Percentiles rank a stretch among this genome's conserved stretches.
phyloP scores from a whole-genome alignment of 148 eudicot species.

The Camellia japonica region DNA sequence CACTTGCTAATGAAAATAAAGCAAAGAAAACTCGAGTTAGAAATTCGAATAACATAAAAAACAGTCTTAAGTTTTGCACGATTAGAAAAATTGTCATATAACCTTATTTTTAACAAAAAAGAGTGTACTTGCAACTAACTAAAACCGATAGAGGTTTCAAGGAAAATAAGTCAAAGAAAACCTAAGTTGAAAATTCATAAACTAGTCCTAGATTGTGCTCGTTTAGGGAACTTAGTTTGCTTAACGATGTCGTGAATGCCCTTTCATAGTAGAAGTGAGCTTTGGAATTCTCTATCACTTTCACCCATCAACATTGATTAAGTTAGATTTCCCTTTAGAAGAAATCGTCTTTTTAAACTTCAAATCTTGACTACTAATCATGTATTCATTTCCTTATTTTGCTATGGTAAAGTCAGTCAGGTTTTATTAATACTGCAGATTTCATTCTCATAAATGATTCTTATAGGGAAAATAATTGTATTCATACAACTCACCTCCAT shows the following conservation, averaged over 20 bases:
- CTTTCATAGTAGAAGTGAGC: slow-evolving; percentile 10
- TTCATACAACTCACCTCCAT: slow-evolving; percentile 6
- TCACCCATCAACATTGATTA: slow-evolving; percentile 17
- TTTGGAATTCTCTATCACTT: slow-evolving; percentile 25
- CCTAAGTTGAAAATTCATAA: not conserved
- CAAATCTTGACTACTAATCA: slow-evolving; percentile 45
- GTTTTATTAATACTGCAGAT: slow-evolving; percentile 55
- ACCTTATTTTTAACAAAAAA: not conserved
- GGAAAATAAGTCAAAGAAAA: not conserved
- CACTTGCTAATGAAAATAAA: slow-evolving; percentile 11
- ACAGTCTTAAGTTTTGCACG: not conserved
- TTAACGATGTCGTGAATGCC: not conserved
- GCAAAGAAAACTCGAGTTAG: not conserved
- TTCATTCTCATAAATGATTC: slow-evolving; percentile 15
- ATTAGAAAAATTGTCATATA: not conserved
- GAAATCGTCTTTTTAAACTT: slow-evolving; percentile 21
- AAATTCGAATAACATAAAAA: too few species aligned
- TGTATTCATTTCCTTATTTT: slow-evolving; percentile 36
- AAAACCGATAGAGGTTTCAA: not conserved
- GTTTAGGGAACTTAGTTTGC: not conserved
- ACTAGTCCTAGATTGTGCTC: not conserved
- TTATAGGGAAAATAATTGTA: not conserved
- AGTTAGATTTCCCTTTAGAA: slow-evolving; percentile 7
- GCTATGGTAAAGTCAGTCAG: slow-evolving; percentile 72
- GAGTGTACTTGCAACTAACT: not conserved